Percentiles rank a stretch among this genome's conserved stretches.
Evolutionary conservation across 1,284 basidiomycete species (phyloP).

Genomic region (Papiliotrema fonsecae): DNA sequence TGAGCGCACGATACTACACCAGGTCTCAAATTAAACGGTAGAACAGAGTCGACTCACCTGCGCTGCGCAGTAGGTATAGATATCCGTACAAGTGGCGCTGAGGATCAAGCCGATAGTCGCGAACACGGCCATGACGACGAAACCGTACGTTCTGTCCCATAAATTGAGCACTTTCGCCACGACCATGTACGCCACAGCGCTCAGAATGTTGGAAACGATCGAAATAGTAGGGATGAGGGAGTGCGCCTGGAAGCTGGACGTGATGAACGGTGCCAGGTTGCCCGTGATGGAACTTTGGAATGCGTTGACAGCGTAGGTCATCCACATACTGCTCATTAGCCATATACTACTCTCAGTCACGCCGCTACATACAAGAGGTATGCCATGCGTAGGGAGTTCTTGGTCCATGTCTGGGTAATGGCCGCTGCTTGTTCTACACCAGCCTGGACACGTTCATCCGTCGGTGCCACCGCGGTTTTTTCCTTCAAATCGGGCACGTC

Average conservation of each 20-base stretch:
- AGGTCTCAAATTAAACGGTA: no score
- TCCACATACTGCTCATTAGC: constrained; percentile 28
- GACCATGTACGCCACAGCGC: constrained; percentile 33
- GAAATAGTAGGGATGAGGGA: constrained; percentile 40
- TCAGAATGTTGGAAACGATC: constrained; percentile 34
- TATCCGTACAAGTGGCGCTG: constrained; percentile 32
- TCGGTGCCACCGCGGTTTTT: no score
- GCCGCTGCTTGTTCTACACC: constrained; percentile 34
- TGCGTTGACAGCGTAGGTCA: constrained; percentile 36
- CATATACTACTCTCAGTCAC: background rate
- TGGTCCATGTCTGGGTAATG: constrained; percentile 33
- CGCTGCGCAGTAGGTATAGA: constrained; percentile 28
- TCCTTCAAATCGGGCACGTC: no score
- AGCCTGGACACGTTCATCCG: constrained; percentile 12
- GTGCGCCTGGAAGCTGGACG: constrained; percentile 29
- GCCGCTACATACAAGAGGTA: constrained; percentile 27
- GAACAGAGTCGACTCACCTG: constrained; percentile 1
- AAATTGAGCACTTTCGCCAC: constrained; percentile 38
- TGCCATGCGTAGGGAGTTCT: constrained; percentile 19
- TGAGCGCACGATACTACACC: no score
- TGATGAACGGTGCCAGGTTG: constrained; percentile 32
- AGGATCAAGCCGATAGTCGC: constrained; percentile 39
- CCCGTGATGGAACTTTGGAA: constrained; percentile 37
- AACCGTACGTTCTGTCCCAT: constrained; percentile 33
- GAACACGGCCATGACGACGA: constrained; percentile 20